A percentile compares a stretch with the other conserved stretches of the same genome.
phyloP scores from a whole-genome alignment of 2,329 filamentous ascomycete genomes.

The Aspergillus sp. region DNA sequence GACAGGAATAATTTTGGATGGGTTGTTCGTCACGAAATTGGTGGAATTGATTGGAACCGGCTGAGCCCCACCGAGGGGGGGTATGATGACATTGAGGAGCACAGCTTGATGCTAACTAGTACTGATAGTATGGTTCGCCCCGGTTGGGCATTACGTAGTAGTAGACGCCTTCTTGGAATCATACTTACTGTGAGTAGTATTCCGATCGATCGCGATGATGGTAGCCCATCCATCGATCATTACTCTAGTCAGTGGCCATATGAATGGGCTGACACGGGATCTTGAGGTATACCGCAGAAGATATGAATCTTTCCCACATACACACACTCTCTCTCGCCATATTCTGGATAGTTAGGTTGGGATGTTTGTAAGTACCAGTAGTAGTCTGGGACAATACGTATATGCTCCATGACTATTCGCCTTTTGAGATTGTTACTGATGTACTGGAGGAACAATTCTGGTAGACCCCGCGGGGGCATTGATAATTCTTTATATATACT shows the following conservation, averaged over 20 bases:
- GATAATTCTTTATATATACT: no score
- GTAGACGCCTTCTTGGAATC: not conserved
- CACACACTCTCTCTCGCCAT: no score
- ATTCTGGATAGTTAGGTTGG: no score
- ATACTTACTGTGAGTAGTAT: not conserved
- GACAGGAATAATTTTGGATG: not conserved
- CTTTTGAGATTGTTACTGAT: not conserved
- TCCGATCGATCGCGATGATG: not conserved
- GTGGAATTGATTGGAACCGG: slow-evolving; percentile 3
- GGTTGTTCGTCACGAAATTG: not conserved
- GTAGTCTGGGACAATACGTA: no score
- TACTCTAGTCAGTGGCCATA: not conserved
- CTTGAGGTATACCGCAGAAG: not conserved
- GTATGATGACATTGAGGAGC: slow-evolving; percentile 3
- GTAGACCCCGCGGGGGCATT: no score
- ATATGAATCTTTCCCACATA: no score
- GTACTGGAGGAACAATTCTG: no score
- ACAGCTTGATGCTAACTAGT: not conserved
- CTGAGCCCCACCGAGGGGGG: not conserved
- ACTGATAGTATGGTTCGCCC: not conserved
- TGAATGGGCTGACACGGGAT: not conserved
- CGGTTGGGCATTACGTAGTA: slow-evolving; percentile 2
- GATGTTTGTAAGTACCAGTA: no score
- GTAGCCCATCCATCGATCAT: not conserved
- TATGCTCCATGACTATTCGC: no score